Evolutionary conservation across 2,329 filamentous ascomycete genomes (phyloP), one percentile per base, ranked within the genome.

Genomic region (Penicillium sp.): DNA sequence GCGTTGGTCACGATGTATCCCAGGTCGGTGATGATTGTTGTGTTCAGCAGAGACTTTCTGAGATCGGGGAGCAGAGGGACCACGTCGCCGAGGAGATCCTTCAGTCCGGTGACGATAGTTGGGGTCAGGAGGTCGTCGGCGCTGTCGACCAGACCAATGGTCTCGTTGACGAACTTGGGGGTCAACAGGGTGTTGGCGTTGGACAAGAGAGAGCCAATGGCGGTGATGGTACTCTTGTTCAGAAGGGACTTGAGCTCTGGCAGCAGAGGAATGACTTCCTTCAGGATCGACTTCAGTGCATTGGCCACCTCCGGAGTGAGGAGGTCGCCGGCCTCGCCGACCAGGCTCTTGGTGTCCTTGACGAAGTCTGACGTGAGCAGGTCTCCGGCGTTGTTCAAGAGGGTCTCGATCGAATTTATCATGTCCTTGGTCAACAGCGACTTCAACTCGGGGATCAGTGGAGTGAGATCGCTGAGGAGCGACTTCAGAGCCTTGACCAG

Each of bases 1-100:
- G 68, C 71, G 50, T 74, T 74, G 41, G 65, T 67, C 21, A 74
- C 60, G 31, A 74, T 62, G 56, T 62, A 67, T 33, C 62, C 62
- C 43, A 73, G 59, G 41, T 70, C 67, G 45, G 64, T 57, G 37
- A 74, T 67, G 12, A 72, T 63, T 8, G 65, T 64, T 5, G 58
- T 33, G 64, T 57, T 69, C 58, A 58, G 66, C 64, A 50, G 68
- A 64, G 62, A 73, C 41, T 37, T 50, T 33, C 58, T 59, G 37
- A 67, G 64, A 25, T 60, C 52, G 23, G 65, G 65, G 17, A 67
- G 56, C 27, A 67, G 51, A 5, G 65, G 65, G 1, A 66, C 48
- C 2, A 67, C 54, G 38, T 57, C 60, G 45, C 59, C 59, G n/a
- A 67, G 59, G 29, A 67, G 56, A 8, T 66, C 65, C 42, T 56